Evolutionary conservation across 805 yeast species (phyloP), one percentile per base, ranked within the genome.

Genomic region (Cyberlindnera mycetangii): DNA sequence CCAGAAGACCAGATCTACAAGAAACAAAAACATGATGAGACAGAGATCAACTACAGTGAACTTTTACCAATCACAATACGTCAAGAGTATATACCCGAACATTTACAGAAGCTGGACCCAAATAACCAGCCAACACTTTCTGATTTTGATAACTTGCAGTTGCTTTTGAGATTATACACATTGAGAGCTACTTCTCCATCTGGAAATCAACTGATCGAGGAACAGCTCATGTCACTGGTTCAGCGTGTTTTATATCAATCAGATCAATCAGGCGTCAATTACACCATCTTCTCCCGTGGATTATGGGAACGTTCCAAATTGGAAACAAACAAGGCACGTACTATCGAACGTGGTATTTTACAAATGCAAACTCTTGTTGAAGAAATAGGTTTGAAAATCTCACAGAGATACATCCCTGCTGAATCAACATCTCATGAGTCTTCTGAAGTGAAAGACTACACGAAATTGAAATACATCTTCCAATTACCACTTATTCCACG

Each of bases 281-380:
- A 96, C 89, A 66, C 85, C 1, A 62, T 92, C 4, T 89, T 82
- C 56, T 79, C 90, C 2, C 73, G 90, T 50, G 85, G 95, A 0
- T 68, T 93, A 35, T 93, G 97, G 97, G 86, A 84, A 58, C 78
- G 98, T 61, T 88, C 97, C 7, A 56, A 86, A 17, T 69, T 90
- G 30, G 99, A 93, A 62, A 78, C 96, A 0, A 73, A 75, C 39
- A 82, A 81, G 52, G 80, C 95, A 1, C 82, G 85, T 60, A 92
- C 97, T 1, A 83, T 92, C 19, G 98, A 93, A 66, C 76, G 99
- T 61, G 98, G 98, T 40, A 81, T 90, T 5, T 70, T 93, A 41
- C 99, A 93, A 65, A 82, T 93, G 83, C 92, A 90, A 43, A 83
- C 95, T 3, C 69, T 93, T 34, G 93, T 90, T 21, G 96, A 89